Conservation (phyloP, 495 filamentous ascomycete genomes). For the Penicillium salamii region DNA sequence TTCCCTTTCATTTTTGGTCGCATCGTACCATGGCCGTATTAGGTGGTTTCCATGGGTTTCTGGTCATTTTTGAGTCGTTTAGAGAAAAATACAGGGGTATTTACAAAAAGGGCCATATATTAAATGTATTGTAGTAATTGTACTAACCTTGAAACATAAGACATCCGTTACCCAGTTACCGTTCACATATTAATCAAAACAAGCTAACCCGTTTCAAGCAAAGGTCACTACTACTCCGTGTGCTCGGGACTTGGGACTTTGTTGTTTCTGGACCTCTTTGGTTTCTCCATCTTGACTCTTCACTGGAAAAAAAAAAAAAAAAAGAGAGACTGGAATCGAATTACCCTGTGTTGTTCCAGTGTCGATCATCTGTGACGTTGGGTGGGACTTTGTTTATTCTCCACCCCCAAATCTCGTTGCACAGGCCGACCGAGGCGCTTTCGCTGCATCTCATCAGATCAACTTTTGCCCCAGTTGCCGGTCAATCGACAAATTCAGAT, state of each 20-base stretch:
- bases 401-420: conserved; percentile 28
- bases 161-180: not conserved
- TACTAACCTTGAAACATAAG: too few relatives aligned
- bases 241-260: too few relatives aligned
- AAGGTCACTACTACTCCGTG: too few relatives aligned
- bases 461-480: conserved; percentile 1
- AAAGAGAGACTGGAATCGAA: too few relatives aligned
- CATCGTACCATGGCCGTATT: not conserved
- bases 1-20: conserved; percentile 1
- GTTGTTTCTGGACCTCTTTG: not conserved
- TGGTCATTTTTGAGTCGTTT: not conserved
- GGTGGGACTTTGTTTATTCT: conserved; percentile 30
- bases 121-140: too few relatives aligned
- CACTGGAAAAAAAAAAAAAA: not conserved
- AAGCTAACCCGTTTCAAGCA: not conserved
- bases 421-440: conserved; percentile 25
- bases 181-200: not conserved
- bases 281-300: not conserved
- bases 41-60: not conserved
- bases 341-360: not conserved
- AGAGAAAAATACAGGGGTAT: too few relatives aligned
- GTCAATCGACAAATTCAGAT: not conserved
- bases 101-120: too few relatives aligned
- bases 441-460: conserved; percentile 7
- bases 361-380: conserved; percentile 8